These are phyloP conservation scores for Astrephomene gubernaculifera DNA, from an alignment of 139 green algal species.

Conservation along the genomic window DNA sequence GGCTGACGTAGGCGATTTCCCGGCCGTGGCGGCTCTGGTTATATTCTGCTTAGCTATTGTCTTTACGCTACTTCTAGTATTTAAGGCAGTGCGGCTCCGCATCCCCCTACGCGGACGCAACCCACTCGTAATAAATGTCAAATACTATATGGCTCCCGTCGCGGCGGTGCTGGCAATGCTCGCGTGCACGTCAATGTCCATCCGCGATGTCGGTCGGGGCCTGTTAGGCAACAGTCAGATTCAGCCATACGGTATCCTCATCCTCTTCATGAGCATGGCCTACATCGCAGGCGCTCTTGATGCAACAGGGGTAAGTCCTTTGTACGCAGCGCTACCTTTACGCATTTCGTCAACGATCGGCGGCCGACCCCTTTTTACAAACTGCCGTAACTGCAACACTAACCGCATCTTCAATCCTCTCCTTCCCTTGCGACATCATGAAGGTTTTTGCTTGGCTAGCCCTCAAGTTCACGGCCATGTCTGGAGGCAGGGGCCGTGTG, in stretches of 20 bases:
- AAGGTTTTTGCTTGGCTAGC: conserved; percentile 40
- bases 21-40: conserved; percentile 48
- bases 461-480: conserved; percentile 46
- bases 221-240: conserved; percentile 56
- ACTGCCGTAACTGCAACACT: no score
- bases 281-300: conserved; percentile 62
- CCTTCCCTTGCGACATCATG: not conserved
- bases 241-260: conserved; percentile 61
- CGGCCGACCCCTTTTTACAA: no score
- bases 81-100: not conserved
- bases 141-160: conserved; percentile 32
- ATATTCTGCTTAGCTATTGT: conserved; percentile 53
- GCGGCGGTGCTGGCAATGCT: conserved; percentile 53
- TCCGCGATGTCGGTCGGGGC: conserved; percentile 27
- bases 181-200: conserved; percentile 15
- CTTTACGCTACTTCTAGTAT: conserved; percentile 42
- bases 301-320: conserved; percentile 44
- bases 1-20: not conserved
- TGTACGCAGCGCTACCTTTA: no score
- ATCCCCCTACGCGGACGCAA: not conserved
- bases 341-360: no score
- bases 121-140: not conserved
- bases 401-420: no score
- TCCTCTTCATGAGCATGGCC: conserved; percentile 59
- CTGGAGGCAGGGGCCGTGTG: conserved; percentile 36